These are phyloP conservation scores for Batkoa obscura DNA, from an alignment of 371 early-diverging fungal species.

Conservation along the genomic window DNA sequence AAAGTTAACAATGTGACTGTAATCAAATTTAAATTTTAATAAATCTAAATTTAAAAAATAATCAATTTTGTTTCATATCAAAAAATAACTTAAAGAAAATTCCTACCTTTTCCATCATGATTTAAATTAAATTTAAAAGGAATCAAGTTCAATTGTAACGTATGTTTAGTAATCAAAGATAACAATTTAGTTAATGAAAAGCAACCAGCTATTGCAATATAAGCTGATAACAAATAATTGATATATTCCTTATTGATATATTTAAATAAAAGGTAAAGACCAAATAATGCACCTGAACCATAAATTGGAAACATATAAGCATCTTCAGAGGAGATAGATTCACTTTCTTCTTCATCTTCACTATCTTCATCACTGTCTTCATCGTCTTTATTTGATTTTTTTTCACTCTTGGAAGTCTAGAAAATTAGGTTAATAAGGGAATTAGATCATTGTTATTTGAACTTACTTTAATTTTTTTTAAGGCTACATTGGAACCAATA, in stretches of 20 bases:
- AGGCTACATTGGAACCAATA: conserved; percentile 53
- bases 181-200: conserved; percentile 49
- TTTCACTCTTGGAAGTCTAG: no score
- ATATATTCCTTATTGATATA: conserved; percentile 68
- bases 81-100: no score
- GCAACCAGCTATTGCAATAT: conserved; percentile 70
- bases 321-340: conserved; percentile 68
- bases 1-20: conserved; percentile 37
- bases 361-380: conserved; percentile 32
- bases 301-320: conserved; percentile 86
- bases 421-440: no score
- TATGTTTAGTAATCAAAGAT: conserved; percentile 24
- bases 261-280: conserved; percentile 69
- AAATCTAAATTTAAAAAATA: conserved; percentile 18
- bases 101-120: conserved; percentile 44
- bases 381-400: conserved; percentile 12
- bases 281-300: conserved; percentile 67
- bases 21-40: conserved; percentile 48
- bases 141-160: conserved; percentile 28
- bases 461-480: conserved; percentile 56
- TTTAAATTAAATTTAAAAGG: conserved; percentile 48
- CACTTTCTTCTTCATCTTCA: conserved; percentile 36
- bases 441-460: no score
- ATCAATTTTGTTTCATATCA: background rate
- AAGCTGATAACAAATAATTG: conserved; percentile 65